phyloP scores from a whole-genome alignment of 2,329 filamentous ascomycete species.

The Curvularia lunata region DNA sequence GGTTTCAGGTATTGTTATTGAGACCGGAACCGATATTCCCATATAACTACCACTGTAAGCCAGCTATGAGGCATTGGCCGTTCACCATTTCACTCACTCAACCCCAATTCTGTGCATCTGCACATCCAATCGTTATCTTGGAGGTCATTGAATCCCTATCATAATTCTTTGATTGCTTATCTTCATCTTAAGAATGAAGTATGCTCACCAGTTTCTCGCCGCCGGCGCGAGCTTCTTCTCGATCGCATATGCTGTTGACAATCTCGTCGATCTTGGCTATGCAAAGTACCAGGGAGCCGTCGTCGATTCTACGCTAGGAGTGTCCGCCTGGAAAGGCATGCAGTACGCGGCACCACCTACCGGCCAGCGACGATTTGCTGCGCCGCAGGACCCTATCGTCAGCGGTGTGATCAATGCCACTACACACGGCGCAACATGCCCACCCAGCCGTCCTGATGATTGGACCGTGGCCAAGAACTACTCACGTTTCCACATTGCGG shows the following conservation, averaged over 20 bases:
- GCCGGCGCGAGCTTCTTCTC: conserved; percentile 7
- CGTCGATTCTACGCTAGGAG: conserved; percentile 55
- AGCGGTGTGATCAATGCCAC: conserved; percentile 20
- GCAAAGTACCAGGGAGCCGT: conserved; percentile 66
- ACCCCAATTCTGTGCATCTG: background rate
- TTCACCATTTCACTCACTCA: background rate
- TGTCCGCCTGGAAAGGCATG: conserved; percentile 75
- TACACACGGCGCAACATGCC: conserved; percentile 47
- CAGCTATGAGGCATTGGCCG: no score
- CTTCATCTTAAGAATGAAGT: conserved; percentile 4
- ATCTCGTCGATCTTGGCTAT: conserved; percentile 67
- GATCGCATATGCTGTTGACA: conserved; percentile 38
- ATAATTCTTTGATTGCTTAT: background rate
- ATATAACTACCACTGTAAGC: background rate
- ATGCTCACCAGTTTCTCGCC: conserved; percentile 2
- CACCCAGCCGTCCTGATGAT: conserved; percentile 33
- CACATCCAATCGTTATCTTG: background rate
- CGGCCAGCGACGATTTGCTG: conserved; percentile 68
- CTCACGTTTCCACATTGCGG: conserved; percentile 46
- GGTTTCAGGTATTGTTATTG: background rate
- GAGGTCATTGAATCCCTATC: background rate
- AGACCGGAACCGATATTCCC: background rate
- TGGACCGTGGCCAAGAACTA: conserved; percentile 23
- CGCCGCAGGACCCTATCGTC: conserved; percentile 57
- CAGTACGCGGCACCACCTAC: conserved; percentile 74